A percentile compares a stretch with the other conserved stretches of the same genome.
phyloP scores from a whole-genome alignment of 106 monocot genomes.

The Dendrobium nobile region DNA sequence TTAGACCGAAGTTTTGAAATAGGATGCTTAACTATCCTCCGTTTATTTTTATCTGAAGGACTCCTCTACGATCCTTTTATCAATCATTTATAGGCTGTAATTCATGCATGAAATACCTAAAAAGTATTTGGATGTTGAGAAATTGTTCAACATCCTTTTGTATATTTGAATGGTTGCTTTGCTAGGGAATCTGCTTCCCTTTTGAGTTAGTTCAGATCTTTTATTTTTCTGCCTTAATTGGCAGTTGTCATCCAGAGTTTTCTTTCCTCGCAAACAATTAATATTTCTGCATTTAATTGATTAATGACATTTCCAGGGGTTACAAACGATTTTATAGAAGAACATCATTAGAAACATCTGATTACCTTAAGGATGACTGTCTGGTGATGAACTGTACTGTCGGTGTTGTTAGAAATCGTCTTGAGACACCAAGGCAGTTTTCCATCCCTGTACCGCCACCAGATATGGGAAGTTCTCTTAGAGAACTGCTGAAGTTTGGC shows the following conservation, averaged over 20 bases:
- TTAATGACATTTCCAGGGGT: constrained; percentile 23
- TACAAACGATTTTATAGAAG: constrained; percentile 52
- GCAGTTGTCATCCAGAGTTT: not conserved
- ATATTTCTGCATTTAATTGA: not conserved
- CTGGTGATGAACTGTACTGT: constrained; percentile 43
- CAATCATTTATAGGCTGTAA: too few relatives aligned
- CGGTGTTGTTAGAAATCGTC: constrained; percentile 37
- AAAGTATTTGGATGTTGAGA: not conserved
- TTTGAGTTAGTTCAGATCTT: not conserved
- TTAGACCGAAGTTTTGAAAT: not conserved
- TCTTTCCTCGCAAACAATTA: not conserved
- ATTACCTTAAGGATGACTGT: constrained; percentile 41
- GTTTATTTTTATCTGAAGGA: not conserved
- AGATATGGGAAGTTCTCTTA: constrained; percentile 27
- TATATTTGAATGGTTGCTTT: not conserved
- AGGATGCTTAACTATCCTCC: not conserved
- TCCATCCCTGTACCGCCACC: constrained; percentile 28
- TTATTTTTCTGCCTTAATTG: not conserved
- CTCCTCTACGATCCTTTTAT: too few relatives aligned
- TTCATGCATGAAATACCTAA: not conserved
- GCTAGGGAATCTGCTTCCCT: not conserved
- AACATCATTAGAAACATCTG: constrained; percentile 37
- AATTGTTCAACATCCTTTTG: not conserved
- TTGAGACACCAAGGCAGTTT: constrained; percentile 25
- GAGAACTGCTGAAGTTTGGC: constrained; percentile 17